Evolutionary conservation across 2,329 filamentous ascomycete species (phyloP), one percentile per base, ranked within the genome.

Genomic region (Alternaria dauci): DNA sequence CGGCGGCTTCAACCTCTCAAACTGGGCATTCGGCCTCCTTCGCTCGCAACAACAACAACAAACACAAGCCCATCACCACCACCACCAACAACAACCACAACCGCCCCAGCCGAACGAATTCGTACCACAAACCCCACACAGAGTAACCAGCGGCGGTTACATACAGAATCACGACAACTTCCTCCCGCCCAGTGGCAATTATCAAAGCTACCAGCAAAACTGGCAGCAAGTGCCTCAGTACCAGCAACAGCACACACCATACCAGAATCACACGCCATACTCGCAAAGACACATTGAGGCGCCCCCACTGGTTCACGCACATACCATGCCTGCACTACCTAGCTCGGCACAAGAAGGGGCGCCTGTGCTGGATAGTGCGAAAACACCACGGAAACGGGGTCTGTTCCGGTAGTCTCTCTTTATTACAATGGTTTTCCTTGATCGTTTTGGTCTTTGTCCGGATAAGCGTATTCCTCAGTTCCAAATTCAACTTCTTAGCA

Each of bases 11-110:
- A 82, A 84, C 43, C 79, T 86, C 60, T 85, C 84, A 57, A 89
- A 89, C 72, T 82, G 86, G 74, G 86, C 86, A 2, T 88, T 89
- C 73, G 82, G 83, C 59, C 81, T 85, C 52, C 83, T 87, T 67
- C 79, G 83, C 59, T 77, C 80, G 41, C 46, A 57, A 58, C 81
- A 82, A 1, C 67, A 66, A 8, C 59, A 66, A 9, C 59, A 61
- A 25, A 53, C 52, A 14, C 53, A 60, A 30, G 26, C 54, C n/a
- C 52, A 50, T 36, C 61, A 23, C 54, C 59, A 65, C 67, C 26
- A 57, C n/a, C n/a, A n/a, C n/a, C n/a, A n/a, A n/a, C n/a, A 54
- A 23, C 51, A 57, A 32, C 52, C 42, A 16, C 43, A 26, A 55
- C 72, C 39, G 34, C 52, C 42, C 11, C 43, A 26, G 56, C 72